Evolutionary conservation across 1,284 basidiomycete species (phyloP).

Genomic region (Austropuccinia psidii): DNA sequence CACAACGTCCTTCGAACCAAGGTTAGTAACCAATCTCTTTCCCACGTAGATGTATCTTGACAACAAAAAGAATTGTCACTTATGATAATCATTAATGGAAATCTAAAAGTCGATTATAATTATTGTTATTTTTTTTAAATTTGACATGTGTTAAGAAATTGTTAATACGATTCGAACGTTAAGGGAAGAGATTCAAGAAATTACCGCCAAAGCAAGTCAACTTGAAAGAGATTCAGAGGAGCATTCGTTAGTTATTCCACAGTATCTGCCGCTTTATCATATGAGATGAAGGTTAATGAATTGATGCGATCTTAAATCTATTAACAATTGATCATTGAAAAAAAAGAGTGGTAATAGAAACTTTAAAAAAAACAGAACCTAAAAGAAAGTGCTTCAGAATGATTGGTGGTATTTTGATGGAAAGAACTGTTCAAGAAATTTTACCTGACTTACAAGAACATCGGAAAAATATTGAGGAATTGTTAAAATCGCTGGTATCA

Average conservation of each 20-base stretch:
- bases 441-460: constrained; percentile 80
- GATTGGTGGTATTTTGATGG: constrained; percentile 90
- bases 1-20: constrained; percentile 19
- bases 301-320: neutral
- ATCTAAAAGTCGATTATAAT: neutral
- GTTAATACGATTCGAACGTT: constrained; percentile 35
- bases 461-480: constrained; percentile 60
- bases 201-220: constrained; percentile 70
- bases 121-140: neutral
- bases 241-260: constrained; percentile 53
- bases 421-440: constrained; percentile 91
- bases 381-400: constrained; percentile 91
- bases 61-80: neutral
- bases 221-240: constrained; percentile 88
- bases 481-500: constrained; percentile 38
- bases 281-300: too few species aligned
- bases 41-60: neutral
- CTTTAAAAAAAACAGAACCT: constrained; percentile 72
- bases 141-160: constrained; percentile 10
- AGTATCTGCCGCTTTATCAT: neutral
- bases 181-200: constrained; percentile 35
- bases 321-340: constrained; percentile 50
- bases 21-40: neutral
- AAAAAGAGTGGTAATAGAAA: constrained; percentile 74
- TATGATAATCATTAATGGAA: neutral